A percentile compares a stretch with the other conserved stretches of the same genome.
These are phyloP conservation scores for Eucalyptus sideroxylon DNA, from an alignment of 345 rosid species.

Conservation along the genomic window DNA sequence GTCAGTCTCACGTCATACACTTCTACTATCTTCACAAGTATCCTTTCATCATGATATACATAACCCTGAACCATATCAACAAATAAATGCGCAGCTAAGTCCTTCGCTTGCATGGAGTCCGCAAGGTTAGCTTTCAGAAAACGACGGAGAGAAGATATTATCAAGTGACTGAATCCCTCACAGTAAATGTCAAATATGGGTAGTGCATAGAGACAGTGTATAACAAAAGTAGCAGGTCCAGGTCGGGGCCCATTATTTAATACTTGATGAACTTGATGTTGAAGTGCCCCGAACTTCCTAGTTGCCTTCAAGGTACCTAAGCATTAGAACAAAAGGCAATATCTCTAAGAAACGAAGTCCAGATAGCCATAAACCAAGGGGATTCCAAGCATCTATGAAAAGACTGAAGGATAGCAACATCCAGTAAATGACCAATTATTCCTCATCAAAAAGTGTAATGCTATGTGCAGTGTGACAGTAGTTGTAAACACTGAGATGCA, in stretches of 20 bases:
- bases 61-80: constrained; percentile 35
- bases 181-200: constrained; percentile 54
- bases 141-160: constrained; percentile 66
- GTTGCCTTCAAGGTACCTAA: constrained; percentile 73
- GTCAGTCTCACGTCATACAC: constrained; percentile 40
- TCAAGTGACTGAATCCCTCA: constrained; percentile 92
- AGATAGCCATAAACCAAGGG: neutral
- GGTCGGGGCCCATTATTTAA: constrained; percentile 60
- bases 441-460: neutral
- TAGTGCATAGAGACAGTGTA: constrained; percentile 54
- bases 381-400: neutral
- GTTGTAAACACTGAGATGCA: neutral
- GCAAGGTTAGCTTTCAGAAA: constrained; percentile 25
- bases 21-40: constrained; percentile 47
- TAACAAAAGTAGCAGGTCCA: constrained; percentile 59
- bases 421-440: neutral
- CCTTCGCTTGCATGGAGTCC: constrained; percentile 42
- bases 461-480: neutral
- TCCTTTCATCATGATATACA: constrained; percentile 46
- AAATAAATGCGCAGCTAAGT: constrained; percentile 48
- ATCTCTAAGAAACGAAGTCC: neutral
- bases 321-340: neutral
- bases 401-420: neutral
- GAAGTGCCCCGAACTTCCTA: constrained; percentile 64
- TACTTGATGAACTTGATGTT: constrained; percentile 47